Evolutionary conservation across 495 filamentous ascomycete genomes (phyloP).

Genomic region (Lichina pygmaea): DNA sequence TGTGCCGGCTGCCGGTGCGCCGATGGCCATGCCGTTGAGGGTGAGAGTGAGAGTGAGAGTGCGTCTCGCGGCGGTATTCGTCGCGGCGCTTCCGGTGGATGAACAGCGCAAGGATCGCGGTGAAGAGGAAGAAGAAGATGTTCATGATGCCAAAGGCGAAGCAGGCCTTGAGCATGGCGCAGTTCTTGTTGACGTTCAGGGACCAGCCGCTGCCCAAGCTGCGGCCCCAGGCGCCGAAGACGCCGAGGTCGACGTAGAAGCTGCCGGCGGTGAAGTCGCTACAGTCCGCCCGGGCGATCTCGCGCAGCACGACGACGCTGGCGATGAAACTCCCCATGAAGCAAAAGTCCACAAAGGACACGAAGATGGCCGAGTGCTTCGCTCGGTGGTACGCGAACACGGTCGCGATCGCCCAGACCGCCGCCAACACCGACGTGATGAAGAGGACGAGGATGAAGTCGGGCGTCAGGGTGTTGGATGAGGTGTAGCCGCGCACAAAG

Average conservation of each 20-base stretch:
- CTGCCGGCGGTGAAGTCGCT: conserved; percentile 17
- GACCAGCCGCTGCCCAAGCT: conserved; percentile 16
- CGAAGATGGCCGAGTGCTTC: conserved; percentile 42
- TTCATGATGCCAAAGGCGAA: conserved; percentile 84
- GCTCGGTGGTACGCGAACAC: conserved; percentile 56
- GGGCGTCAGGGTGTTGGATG: conserved; percentile 46
- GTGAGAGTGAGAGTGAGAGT: not conserved
- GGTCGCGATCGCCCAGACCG: conserved; percentile 58
- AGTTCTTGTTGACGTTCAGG: conserved; percentile 38
- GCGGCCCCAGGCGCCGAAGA: conserved; percentile 21
- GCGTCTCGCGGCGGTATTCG: conserved; percentile 8
- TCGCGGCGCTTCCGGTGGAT: conserved; percentile 22
- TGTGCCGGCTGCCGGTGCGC: not conserved
- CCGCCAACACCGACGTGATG: conserved; percentile 59
- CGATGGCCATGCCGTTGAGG: not conserved
- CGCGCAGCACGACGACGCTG: conserved; percentile 46
- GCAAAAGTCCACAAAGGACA: conserved; percentile 47
- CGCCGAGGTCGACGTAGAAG: conserved; percentile 30
- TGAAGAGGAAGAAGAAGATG: conserved; percentile 53
- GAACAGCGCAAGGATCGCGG: conserved; percentile 29
- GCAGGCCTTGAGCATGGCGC: conserved; percentile 66
- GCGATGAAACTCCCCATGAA: conserved; percentile 72
- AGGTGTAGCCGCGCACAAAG: conserved; percentile 52
- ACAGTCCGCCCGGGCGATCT: conserved; percentile 41
- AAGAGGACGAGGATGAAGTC: conserved; percentile 66